Base-by-base conservation (phyloP, 345 rosid species). In the Aquilaria yunnanensis region DNA sequence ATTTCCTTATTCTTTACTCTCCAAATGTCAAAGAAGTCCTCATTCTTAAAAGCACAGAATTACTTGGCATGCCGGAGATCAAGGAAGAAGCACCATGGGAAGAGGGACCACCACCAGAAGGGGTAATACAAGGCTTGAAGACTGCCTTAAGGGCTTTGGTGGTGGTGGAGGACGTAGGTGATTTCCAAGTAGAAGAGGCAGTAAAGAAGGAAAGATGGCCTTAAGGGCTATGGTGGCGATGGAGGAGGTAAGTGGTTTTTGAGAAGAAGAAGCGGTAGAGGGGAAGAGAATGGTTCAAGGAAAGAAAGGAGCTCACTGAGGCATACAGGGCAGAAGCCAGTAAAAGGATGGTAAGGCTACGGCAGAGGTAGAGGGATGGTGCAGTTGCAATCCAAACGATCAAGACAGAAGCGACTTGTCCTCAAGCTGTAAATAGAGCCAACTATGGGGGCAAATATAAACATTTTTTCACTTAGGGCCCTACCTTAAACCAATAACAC, bases 21-120 rank as follows among this genome's bases (percentile, higher is more conserved):
- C 94, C 70, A 73, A 78, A 79, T 80, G 47, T 85, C 86, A n/a
- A 89, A 76, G 56, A 89, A 83, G 5, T 83, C 89, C 76, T 89
- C 96, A 8, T 91, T 91, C 70, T 87, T 95, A 5, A 92, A 81
- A 6, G 96, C 97, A 3, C 97, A 88, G 64, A 91, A 95, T 8
- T 97, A 95, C 75, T 91, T 84, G 14, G 93, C 81, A 34, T 96
- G 83, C 66, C 97, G 93, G 63, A 91, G 96, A 76, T 89, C 99
- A 1, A 92, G 88, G 64, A 82, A 81, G 14, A 78, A 79, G 1
- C 83, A 5, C 90, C 70, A 51, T 51, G 66, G 0, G 72, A 60
- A 54, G 14, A 45, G 61, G 51, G 57, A 57, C 68, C 70, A 54
- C 59, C 67, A 0, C 67, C 69, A 2, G 80, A 70, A 9, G 81